Base-by-base conservation (phyloP, 805 yeast species). In the Citeromyces nyonsensis region DNA sequence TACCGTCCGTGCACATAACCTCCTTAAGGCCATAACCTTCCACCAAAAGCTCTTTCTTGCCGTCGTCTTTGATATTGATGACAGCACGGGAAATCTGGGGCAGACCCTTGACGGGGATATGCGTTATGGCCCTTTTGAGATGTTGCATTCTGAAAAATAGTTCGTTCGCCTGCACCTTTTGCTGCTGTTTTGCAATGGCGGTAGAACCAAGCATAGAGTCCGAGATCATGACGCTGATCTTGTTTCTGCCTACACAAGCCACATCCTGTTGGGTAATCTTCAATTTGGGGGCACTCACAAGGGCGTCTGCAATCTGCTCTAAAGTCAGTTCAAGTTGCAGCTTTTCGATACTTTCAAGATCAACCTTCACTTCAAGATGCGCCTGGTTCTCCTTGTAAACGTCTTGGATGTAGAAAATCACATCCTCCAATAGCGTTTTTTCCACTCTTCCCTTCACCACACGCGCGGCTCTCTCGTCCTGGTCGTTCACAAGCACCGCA, bases 1-100 rank as follows among this genome's bases (percentile, higher is more conserved):
- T 84, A 59, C 99, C 99, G 51, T 91, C 97, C 2, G 97, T 88
- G 38, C 84, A 74, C 97, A 91, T 91, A 33, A 91, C 99, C 32
- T 83, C 84, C 47, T 85, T 81, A 42, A 91, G 61, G 24, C 99
- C 99, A 49, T 91, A 91, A 26, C 99, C 99, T 66, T 91, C 99
- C 31, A 91, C 97, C 44, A 91, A 66, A 40, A 91, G 61, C 57
- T 91, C 98, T 52, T 84, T 82, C 52, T 73, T 80, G 43, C 79
- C 76, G 50, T 80, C 81, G 49, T 82, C 91, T 40, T 74, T 69
- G 43, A 91, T 86, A 52, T 88, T 91, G 56, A 91, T 93, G 39
- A 91, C 97, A 5, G 98, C 98, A 52, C 98, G 76, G 15, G 95
- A 63, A 39, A 91, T 86, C 37, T 82, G 86, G 3, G 94, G 69